Evolutionary conservation across 495 filamentous ascomycete species (phyloP).

Genomic region (Staphylotrichum tortipilum): DNA sequence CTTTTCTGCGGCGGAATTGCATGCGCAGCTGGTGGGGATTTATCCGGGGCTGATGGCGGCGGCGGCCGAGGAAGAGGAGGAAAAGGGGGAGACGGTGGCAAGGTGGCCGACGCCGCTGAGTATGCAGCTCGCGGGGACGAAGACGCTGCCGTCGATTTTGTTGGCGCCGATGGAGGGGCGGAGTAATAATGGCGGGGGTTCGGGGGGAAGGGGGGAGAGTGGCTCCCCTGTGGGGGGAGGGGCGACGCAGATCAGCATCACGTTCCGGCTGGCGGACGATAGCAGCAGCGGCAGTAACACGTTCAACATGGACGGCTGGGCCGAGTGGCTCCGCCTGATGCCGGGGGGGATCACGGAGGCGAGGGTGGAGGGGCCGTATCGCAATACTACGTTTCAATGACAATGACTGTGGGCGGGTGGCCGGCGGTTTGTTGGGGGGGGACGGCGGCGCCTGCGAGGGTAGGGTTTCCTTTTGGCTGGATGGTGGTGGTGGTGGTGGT

Average conservation of each 20-base stretch:
- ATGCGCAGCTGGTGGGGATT: constrained; percentile 34
- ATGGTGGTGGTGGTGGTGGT: no score
- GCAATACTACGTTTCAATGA: constrained; percentile 40
- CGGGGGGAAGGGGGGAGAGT: no score
- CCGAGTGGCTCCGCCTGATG: constrained; percentile 43
- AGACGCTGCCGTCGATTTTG: constrained; percentile 39
- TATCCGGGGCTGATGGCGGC: constrained; percentile 38
- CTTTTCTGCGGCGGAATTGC: constrained; percentile 40
- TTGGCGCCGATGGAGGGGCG: no score
- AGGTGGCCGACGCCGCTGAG: constrained; percentile 39
- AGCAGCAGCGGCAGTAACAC: no score
- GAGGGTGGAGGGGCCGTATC: constrained; percentile 38
- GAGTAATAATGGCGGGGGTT: no score
- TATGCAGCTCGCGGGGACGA: constrained; percentile 37
- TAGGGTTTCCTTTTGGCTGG: no score
- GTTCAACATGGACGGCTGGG: constrained; percentile 36
- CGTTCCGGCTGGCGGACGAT: constrained; percentile 37
- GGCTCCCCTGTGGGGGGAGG: no score
- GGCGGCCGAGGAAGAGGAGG: constrained; percentile 33
- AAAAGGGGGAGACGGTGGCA: constrained; percentile 31
- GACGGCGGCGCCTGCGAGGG: no score
- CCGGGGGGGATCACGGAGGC: constrained; percentile 40
- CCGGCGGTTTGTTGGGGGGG: no score
- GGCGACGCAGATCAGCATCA: constrained; percentile 33
- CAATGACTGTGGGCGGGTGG: no score